Evolutionary conservation across 2,329 filamentous ascomycete genomes (phyloP), one percentile per base, ranked within the genome.

Genomic region (Acephala macrosclerotiorum): DNA sequence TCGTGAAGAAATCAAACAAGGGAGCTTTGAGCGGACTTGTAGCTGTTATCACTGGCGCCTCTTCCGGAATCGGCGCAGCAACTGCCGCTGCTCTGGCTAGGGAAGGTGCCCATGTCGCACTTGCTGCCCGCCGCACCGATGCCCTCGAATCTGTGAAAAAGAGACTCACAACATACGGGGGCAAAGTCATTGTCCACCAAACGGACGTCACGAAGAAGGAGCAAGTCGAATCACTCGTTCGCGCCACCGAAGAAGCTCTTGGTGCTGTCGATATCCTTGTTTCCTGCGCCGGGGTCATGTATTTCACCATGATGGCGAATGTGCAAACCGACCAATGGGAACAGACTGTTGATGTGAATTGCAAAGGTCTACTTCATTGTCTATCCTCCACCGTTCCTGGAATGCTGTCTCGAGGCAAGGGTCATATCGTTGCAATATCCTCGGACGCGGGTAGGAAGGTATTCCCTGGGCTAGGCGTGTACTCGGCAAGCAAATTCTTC

Each of bases 291-390:
- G 92, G 92, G 40, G 92, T 95, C 75, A 95, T 95, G 92, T 95
- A 95, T 80, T 95, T 89, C 79, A 94, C 92, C 62, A 89, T 94
- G 88, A 94, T 95, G 92, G 87, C 89, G 64, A 94, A 94, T 75
- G 85, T 82, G 18, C 85, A 91, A 69, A 86, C 82, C 0, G 90
- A 92, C 5, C 89, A 95, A 73, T 95, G 92, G 92, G 89, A 94
- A 69, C 89, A 87, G 65, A 94, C 91, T 0, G 91, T 95, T 49
- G 92, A 94, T 72, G 91, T 95, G 71, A 95, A 95, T 81, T 94
- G 92, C 87, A 94, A 94, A 79, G 92, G 92, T 42, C 84, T 95
- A 1, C 81, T 94, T 61, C 85, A 95, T 81, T 89, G 88, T 70
- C 83, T 95, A 2, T 86, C 90, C 0, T 84, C 89, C 1, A 87